A percentile compares a stretch with the other conserved stretches of the same genome.
phyloP scores from a whole-genome alignment of 1,284 basidiomycete genomes.

The Pisolithus thermaeus region DNA sequence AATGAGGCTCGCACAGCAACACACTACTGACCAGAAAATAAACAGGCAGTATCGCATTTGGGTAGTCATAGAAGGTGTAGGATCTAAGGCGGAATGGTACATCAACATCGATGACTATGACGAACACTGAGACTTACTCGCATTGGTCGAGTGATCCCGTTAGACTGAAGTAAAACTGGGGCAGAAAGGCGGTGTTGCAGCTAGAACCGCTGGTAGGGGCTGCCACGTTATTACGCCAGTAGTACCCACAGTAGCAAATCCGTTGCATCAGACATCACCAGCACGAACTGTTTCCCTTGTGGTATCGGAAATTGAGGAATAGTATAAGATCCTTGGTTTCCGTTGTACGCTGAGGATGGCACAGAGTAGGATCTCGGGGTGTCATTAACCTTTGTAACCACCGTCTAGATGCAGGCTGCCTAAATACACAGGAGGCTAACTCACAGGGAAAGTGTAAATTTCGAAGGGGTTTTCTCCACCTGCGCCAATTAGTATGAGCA shows the following conservation, averaged over 20 bases:
- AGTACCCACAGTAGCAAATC: constrained; percentile 60
- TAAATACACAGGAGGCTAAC: constrained; percentile 18
- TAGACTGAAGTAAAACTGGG: constrained; percentile 45
- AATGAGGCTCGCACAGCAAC: background rate
- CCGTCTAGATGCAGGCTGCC: constrained; percentile 7
- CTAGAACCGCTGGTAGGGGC: constrained; percentile 36
- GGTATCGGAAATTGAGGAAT: constrained; percentile 39
- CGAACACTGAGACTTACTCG: constrained; percentile 34
- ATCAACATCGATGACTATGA: background rate
- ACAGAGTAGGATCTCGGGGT: constrained; percentile 49
- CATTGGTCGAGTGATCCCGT: constrained; percentile 52
- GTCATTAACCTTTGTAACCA: constrained; percentile 14
- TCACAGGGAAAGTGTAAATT: constrained; percentile 53
- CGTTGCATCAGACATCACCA: constrained; percentile 70
- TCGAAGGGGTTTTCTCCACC: constrained; percentile 61
- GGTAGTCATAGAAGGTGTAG: constrained; percentile 47
- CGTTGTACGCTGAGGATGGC: constrained; percentile 47
- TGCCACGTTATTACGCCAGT: constrained; percentile 48
- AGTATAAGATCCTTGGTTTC: constrained; percentile 52
- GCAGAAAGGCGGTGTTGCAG: constrained; percentile 46
- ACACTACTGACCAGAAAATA: constrained; percentile 46
- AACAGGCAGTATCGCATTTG: constrained; percentile 51
- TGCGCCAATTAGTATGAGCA: constrained; percentile 20
- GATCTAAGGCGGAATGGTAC: constrained; percentile 33
- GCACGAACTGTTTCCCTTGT: constrained; percentile 38